These are phyloP conservation scores for Ophiocordyceps camponoti-floridani DNA, from an alignment of 2,329 filamentous ascomycete species.

Conservation along the genomic window DNA sequence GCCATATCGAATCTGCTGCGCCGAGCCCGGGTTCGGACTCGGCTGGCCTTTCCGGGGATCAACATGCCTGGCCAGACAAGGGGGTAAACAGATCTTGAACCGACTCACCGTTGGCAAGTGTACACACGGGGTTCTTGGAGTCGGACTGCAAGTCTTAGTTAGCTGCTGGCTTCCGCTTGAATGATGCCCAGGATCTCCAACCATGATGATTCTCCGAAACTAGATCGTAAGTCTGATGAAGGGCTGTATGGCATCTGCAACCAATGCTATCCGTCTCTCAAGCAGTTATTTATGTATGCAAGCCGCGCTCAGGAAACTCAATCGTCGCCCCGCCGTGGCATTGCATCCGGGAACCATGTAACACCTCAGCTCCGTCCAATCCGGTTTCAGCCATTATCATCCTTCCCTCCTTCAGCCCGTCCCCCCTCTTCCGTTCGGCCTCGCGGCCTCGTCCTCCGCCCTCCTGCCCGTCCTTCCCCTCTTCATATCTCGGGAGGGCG, in stretches of 20 bases:
- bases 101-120: neutral
- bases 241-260: too few species aligned
- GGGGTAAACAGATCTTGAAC: neutral
- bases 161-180: too few species aligned
- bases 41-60: constrained; percentile 6
- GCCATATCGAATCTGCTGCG: constrained; percentile 4
- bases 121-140: neutral
- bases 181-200: too few species aligned
- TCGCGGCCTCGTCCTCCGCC: too few species aligned
- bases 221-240: neutral
- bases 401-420: neutral
- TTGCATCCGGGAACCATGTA: neutral
- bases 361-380: neutral
- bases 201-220: neutral
- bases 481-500: neutral
- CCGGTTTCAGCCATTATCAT: neutral
- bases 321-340: neutral
- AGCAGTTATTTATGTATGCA: neutral
- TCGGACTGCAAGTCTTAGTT: neutral
- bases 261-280: too few species aligned
- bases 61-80: too few species aligned
- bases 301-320: neutral
- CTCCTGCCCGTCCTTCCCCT: neutral
- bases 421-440: neutral
- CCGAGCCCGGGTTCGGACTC: constrained; percentile 7